Base-by-base conservation (phyloP, 1,284 basidiomycete species). In the Amylostereum chailletii region DNA sequence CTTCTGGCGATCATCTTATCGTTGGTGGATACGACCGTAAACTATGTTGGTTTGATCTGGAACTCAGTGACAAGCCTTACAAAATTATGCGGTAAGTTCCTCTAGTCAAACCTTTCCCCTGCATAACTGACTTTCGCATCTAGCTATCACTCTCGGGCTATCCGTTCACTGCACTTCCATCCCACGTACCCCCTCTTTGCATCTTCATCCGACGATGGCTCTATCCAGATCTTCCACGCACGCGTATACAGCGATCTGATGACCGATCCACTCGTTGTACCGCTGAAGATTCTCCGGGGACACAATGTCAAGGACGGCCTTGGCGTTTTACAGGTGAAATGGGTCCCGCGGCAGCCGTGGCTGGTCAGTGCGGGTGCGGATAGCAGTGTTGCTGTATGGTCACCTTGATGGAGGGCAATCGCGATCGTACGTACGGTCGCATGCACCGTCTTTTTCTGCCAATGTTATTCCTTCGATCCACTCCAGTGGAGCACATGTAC, bases 1-100 rank as follows among this genome's bases (percentile, higher is more conserved):
- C 95, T 5, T 85, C 85, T 46, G 94, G 94, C 39, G 94, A 98
- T 62, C 94, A 99, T 71, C 71, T 99, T 54, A 90, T 99, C 57
- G 89, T 99, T 41, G 96, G 96, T 53, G 90, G 90, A 47, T 99
- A 99, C 69, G 96, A 99, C 71, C 87, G 91, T 58, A 95, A 97
- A 67, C 72, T 99, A 11, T 94, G 91, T 61, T 99, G 96, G 96
- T 99, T 99, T 67, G 96, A 99, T 71, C 74, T 99, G 52, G 96
- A 99, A 62, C 80, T 99, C 49, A 90, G 86, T 60, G 86, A 89
- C 58, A 94, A 95, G 65, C 96, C 96, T 1, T 99, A 94, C 79
- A 96, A 96, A 70, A 85, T 96, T 51, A 72, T 99, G 58, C 83
- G 94, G 84, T 91, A 53, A 42, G 65, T 52, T 33, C 38, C 8